A percentile compares a stretch with the other conserved stretches of the same genome.
Conservation (phyloP, 768 basidiomycete species). For the Naganishia vaughanmartiniae region DNA sequence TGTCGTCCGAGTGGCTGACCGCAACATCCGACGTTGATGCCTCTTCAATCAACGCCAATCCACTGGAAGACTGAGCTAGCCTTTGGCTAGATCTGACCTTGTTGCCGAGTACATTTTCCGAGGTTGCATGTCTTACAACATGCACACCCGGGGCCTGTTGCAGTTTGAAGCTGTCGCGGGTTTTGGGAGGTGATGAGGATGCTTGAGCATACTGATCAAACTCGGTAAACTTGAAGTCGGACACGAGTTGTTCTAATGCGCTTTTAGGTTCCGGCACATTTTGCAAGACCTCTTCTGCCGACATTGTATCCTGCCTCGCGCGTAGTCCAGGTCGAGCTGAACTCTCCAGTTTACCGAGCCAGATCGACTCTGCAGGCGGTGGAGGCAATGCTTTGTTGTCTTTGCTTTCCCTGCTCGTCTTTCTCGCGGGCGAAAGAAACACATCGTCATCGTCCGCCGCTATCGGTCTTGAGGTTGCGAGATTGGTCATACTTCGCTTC, state of each 20-base stretch:
- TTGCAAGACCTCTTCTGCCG: slow-evolving; percentile 7
- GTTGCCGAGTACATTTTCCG: slow-evolving; percentile 27
- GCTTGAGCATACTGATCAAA: slow-evolving; percentile 19
- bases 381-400: slow-evolving; percentile 24
- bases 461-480: slow-evolving; percentile 4
- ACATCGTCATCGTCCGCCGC: slow-evolving; percentile 34
- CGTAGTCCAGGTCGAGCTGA: slow-evolving; percentile 10
- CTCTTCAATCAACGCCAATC: slow-evolving; percentile 13
- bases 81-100: slow-evolving; percentile 19
- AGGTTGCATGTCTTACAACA: slow-evolving; percentile 25
- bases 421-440: slow-evolving; percentile 30
- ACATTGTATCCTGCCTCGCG: slow-evolving; percentile 17
- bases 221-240: slow-evolving; percentile 24
- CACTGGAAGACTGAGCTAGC: slow-evolving; percentile 12
- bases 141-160: slow-evolving; percentile 15
- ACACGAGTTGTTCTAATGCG: slow-evolving; percentile 42
- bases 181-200: slow-evolving; percentile 3
- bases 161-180: slow-evolving; percentile 15
- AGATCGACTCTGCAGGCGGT: background rate
- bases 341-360: background rate
- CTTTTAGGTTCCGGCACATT: slow-evolving; percentile 40
- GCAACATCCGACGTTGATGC: slow-evolving; percentile 1
- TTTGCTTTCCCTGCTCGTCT: background rate
- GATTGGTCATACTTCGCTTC: slow-evolving; percentile 32
- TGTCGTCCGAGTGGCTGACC: background rate